These are phyloP conservation scores for Aspergillus puulaauensis DNA, from an alignment of 2,329 filamentous ascomycete species.

Conservation along the genomic window DNA sequence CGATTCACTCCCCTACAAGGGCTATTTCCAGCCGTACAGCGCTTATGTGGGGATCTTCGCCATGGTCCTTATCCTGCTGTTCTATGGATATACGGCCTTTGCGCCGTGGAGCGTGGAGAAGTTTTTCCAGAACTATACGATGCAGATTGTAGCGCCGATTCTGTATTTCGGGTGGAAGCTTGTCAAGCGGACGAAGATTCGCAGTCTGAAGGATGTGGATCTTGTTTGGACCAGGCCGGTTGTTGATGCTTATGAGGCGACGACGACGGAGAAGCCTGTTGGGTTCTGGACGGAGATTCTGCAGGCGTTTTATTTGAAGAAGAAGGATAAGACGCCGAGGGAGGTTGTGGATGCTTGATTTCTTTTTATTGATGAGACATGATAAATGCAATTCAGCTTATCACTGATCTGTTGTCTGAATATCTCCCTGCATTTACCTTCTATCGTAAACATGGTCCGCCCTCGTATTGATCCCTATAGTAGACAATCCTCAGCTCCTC, in stretches of 20 bases:
- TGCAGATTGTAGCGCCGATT: neutral
- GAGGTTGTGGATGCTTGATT: too few relatives aligned
- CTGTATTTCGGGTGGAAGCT: neutral
- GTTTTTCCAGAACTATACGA: neutral
- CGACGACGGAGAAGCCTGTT: neutral
- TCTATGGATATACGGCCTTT: neutral
- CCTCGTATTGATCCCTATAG: too few relatives aligned
- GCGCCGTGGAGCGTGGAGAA: neutral
- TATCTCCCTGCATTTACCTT: too few relatives aligned
- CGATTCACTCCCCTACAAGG: neutral
- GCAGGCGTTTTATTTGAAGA: neutral
- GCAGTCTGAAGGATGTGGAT: neutral
- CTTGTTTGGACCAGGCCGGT: neutral
- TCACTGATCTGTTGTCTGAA: too few relatives aligned
- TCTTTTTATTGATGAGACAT: too few relatives aligned
- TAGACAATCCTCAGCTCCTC: too few relatives aligned
- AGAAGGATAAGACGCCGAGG: neutral
- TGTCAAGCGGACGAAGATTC: neutral
- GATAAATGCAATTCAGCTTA: too few relatives aligned
- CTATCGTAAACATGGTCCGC: neutral
- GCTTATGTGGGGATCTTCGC: neutral
- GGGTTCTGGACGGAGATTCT: neutral
- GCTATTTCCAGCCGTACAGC: neutral
- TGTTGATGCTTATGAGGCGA: neutral
- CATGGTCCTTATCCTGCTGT: neutral